A percentile compares a stretch with the other conserved stretches of the same genome.
phyloP scores from a whole-genome alignment of 2,329 filamentous ascomycete species.

The Mycosphaerella sp. region DNA sequence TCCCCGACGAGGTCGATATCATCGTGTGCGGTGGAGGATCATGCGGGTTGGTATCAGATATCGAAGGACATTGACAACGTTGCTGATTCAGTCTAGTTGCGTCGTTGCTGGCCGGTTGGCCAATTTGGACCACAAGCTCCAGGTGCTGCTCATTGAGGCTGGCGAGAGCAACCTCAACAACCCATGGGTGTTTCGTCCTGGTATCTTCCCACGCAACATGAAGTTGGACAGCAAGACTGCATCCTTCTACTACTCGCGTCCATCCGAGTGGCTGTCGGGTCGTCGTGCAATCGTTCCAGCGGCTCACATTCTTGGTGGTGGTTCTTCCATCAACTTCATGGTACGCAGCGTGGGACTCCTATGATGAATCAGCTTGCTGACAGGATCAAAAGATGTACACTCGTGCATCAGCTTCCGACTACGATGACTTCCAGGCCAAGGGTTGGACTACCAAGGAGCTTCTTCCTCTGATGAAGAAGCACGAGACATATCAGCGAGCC shows the following conservation, averaged over 20 bases:
- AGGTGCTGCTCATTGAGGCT: conserved; percentile 63
- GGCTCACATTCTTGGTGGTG: conserved; percentile 60
- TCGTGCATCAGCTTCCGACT: conserved; percentile 63
- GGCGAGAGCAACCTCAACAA: conserved; percentile 72
- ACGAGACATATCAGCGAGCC: conserved; percentile 65
- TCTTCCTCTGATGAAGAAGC: conserved; percentile 70
- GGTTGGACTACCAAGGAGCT: conserved; percentile 74
- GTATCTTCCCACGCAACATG: conserved; percentile 72
- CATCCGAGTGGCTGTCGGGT: conserved; percentile 65
- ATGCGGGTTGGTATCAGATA: conserved; percentile 47
- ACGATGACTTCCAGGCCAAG: conserved; percentile 72
- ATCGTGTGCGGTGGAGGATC: conserved; percentile 72
- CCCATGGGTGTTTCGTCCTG: conserved; percentile 68
- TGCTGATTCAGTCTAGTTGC: conserved; percentile 37
- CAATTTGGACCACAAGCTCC: conserved; percentile 68
- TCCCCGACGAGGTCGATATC: conserved; percentile 75
- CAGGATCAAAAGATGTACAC: conserved; percentile 57
- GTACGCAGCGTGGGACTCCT: conserved; percentile 34
- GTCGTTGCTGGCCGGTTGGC: conserved; percentile 55
- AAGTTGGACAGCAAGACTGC: conserved; percentile 75
- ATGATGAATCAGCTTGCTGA: not conserved
- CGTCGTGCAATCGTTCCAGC: conserved; percentile 68
- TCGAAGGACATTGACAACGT: not conserved
- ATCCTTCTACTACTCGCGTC: conserved; percentile 72
- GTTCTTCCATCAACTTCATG: conserved; percentile 71